These are phyloP conservation scores for Epichloe sp. DNA, from an alignment of 2,329 filamentous ascomycete species.

Conservation along the genomic window DNA sequence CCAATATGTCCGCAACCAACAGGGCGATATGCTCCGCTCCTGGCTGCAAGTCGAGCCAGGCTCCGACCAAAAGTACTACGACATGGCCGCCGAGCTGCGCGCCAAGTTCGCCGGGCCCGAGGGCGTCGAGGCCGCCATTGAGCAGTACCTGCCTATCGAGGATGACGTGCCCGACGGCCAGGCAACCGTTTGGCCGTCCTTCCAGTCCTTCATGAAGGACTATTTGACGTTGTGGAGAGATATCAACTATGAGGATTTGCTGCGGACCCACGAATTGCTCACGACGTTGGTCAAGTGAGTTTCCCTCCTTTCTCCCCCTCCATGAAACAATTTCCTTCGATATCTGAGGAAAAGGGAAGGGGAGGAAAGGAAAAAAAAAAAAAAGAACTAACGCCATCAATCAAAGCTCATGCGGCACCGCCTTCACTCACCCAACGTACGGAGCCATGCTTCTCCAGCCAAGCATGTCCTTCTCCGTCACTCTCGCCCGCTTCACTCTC, in stretches of 20 bases:
- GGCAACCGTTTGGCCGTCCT: slow-evolving; percentile 59
- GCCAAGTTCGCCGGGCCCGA: slow-evolving; percentile 35
- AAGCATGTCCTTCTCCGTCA: slow-evolving; percentile 67
- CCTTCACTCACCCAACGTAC: slow-evolving; percentile 65
- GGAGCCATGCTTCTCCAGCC: slow-evolving; percentile 74
- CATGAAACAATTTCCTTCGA: no score
- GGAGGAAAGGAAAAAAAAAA: not conserved
- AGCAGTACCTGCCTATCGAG: slow-evolving; percentile 49
- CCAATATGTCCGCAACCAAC: slow-evolving; percentile 39
- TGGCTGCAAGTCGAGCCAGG: slow-evolving; percentile 66
- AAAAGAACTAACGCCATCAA: not conserved
- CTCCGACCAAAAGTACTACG: slow-evolving; percentile 51
- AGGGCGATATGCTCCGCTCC: slow-evolving; percentile 52
- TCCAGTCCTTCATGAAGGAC: slow-evolving; percentile 65
- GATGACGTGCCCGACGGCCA: slow-evolving; percentile 50
- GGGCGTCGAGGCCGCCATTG: slow-evolving; percentile 49
- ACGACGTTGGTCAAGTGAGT: slow-evolving; percentile 59
- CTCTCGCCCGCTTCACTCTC: slow-evolving; percentile 72
- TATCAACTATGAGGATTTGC: slow-evolving; percentile 60
- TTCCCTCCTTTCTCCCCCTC: not conserved
- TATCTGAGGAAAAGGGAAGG: no score
- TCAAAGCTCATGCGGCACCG: slow-evolving; percentile 66
- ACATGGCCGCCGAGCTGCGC: slow-evolving; percentile 55
- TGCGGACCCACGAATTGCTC: slow-evolving; percentile 63
- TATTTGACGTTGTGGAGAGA: slow-evolving; percentile 75